Evolutionary conservation across 148 eudicot genomes (phyloP), one percentile per base, ranked within the genome.

Genomic region (Fallopia convolvulus): DNA sequence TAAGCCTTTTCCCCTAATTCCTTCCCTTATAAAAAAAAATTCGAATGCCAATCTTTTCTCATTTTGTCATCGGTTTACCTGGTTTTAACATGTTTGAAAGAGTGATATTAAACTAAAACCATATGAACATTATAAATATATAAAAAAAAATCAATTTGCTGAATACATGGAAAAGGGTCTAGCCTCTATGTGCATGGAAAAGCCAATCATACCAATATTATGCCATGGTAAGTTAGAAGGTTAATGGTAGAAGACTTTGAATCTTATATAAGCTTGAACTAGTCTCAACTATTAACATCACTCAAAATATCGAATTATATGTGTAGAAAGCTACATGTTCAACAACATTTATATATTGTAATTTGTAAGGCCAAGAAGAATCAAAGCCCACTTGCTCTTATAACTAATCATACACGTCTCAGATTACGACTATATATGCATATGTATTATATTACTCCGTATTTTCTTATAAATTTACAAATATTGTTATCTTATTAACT

Each of bases 231-330:
- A 36, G 39, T 4, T 36, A 36, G 36, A 33, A 33, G 36, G 1
- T 6, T 42, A 42, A 42, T 4, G n/a, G n/a, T 20, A 52, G 7
- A 52, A 17, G n/a, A 52, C 20, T 52, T 60, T 23, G 36, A 63
- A 63, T 12, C 30, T 63, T 6, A 44, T 44, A 6, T n/a, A 55
- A n/a, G 30, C 39, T 63, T 63, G 70, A 30, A 63, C 18, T 63
- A 63, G 70, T 63, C 70, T 63, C 12, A 32, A 63, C 70, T 63
- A 63, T 63, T 12, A 30, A 26, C 68, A 61, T 63, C 70, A 63
- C 66, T 36, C 14, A 60, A 60, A 60, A 52, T 52, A 13, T 52
- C 7, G 20, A 52, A n/a, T 21, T 63, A 30, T 30, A 26, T 26
- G 1, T 26, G 0, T 26, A 58, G 70, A 63, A 30, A 32, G 70